Conservation (phyloP, 768 basidiomycete species). For the Agrocybe praecox region DNA sequence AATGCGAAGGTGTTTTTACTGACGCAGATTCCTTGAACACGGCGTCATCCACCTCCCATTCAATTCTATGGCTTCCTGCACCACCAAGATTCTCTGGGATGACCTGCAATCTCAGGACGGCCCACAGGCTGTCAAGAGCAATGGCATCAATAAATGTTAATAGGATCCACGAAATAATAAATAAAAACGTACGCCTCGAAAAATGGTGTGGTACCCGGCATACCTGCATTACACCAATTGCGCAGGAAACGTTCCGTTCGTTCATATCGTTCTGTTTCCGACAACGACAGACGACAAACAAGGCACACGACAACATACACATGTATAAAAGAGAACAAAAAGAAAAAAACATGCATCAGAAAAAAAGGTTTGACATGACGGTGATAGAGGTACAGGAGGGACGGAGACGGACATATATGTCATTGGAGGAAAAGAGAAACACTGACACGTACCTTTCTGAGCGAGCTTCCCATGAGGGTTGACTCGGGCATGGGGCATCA, state of each 20-base stretch:
- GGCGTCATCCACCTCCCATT: constrained; percentile 94
- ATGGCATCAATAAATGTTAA: constrained; percentile 9
- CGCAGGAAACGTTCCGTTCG: constrained; percentile 74
- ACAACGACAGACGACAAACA: background rate
- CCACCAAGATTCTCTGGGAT: constrained; percentile 83
- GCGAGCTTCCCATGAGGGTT: constrained; percentile 67
- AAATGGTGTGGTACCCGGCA: constrained; percentile 91
- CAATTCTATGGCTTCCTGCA: constrained; percentile 68
- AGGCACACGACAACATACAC: background rate
- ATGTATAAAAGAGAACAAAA: background rate
- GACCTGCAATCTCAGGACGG: constrained; percentile 77
- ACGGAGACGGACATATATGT: background rate
- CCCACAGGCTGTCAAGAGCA: constrained; percentile 55
- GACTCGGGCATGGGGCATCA: constrained; percentile 73
- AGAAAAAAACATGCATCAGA: background rate
- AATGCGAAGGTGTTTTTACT: constrained; percentile 35
- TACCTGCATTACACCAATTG: constrained; percentile 84
- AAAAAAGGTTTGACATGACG: background rate
- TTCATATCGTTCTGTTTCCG: constrained; percentile 64
- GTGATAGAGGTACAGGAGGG: no score
- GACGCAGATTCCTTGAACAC: constrained; percentile 94
- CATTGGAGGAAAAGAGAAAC: constrained; percentile 1
- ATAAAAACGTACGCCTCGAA: constrained; percentile 55
- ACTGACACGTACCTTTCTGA: constrained; percentile 51
- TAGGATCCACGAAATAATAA: background rate